Evolutionary conservation across 2,329 filamentous ascomycete genomes (phyloP).

Genomic region (Colletotrichum agaves): DNA sequence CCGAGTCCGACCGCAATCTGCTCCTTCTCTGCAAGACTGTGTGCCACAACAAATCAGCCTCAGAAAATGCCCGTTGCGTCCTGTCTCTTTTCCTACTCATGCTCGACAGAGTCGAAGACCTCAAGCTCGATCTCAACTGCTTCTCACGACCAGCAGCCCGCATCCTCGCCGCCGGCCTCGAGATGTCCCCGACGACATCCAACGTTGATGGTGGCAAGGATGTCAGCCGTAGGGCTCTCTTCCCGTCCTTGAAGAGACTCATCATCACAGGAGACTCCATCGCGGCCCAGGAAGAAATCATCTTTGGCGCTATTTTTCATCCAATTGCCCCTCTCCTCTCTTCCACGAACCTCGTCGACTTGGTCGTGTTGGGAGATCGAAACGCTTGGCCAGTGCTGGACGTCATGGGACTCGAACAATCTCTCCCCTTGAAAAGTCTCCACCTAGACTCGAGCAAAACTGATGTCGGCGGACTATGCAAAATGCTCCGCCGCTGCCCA

Average conservation of each 20-base stretch:
- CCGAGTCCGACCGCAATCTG: constrained; percentile 2
- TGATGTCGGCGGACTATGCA: constrained; percentile 2
- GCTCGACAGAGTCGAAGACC: not conserved
- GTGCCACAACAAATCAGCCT: not conserved
- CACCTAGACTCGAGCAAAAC: not conserved
- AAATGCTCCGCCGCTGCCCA: constrained; percentile 20
- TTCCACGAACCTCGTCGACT: not conserved
- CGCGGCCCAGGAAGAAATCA: not conserved
- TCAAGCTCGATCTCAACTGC: not conserved
- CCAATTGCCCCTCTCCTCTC: not conserved
- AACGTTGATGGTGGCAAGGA: no score
- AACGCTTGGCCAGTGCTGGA: not conserved
- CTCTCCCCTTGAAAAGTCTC: constrained; percentile 9
- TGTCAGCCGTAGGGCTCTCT: not conserved
- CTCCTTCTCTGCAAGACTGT: constrained; percentile 2
- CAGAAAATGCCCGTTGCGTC: constrained; percentile 13
- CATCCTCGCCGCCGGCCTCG: constrained; percentile 9
- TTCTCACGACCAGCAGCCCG: not conserved
- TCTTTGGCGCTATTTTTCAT: not conserved
- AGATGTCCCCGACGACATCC: not conserved
- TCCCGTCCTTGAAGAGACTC: not conserved
- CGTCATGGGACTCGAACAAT: not conserved
- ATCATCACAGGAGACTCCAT: not conserved
- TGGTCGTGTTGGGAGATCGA: not conserved
- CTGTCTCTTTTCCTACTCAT: constrained; percentile 14